Conservation (phyloP, 1,139 yeast genomes). For the Pichia sp. region DNA sequence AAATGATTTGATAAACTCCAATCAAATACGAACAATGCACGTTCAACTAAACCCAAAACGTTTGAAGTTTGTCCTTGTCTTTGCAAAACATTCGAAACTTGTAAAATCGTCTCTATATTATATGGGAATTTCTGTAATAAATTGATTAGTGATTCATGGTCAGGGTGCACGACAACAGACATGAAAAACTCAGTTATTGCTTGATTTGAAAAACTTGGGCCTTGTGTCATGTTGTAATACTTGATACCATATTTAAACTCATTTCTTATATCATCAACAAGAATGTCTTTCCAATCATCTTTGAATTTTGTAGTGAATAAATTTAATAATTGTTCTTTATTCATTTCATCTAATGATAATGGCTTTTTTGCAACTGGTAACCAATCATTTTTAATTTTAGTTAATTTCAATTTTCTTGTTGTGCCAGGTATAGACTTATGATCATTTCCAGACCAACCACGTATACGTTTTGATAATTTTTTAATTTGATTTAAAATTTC, state of each 20-base stretch:
- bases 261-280: slow-evolving; percentile 39
- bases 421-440: slow-evolving; percentile 69
- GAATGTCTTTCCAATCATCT: slow-evolving; percentile 43
- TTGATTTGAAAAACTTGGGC: slow-evolving; percentile 32
- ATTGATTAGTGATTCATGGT: slow-evolving; percentile 59
- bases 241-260: slow-evolving; percentile 45
- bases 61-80: slow-evolving; percentile 74
- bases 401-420: slow-evolving; percentile 55
- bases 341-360: slow-evolving; percentile 53
- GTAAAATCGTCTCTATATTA: slow-evolving; percentile 72
- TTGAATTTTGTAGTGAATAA: slow-evolving; percentile 38
- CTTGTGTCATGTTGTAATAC: slow-evolving; percentile 47
- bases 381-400: slow-evolving; percentile 78
- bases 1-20: slow-evolving; percentile 47
- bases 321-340: slow-evolving; percentile 35
- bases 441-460: slow-evolving; percentile 84
- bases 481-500: slow-evolving; percentile 61
- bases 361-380: slow-evolving; percentile 65
- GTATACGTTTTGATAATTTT: slow-evolving; percentile 51
- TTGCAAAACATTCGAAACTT: slow-evolving; percentile 66
- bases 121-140: slow-evolving; percentile 59
- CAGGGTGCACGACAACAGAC: slow-evolving; percentile 62
- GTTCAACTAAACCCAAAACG: slow-evolving; percentile 65
- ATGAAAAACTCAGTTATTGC: slow-evolving; percentile 46
- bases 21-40: slow-evolving; percentile 75